Evolutionary conservation across 176 grass and related monocot species (phyloP), one percentile per base, ranked within the genome.

Genomic region (Miscanthus lutarioriparius): DNA sequence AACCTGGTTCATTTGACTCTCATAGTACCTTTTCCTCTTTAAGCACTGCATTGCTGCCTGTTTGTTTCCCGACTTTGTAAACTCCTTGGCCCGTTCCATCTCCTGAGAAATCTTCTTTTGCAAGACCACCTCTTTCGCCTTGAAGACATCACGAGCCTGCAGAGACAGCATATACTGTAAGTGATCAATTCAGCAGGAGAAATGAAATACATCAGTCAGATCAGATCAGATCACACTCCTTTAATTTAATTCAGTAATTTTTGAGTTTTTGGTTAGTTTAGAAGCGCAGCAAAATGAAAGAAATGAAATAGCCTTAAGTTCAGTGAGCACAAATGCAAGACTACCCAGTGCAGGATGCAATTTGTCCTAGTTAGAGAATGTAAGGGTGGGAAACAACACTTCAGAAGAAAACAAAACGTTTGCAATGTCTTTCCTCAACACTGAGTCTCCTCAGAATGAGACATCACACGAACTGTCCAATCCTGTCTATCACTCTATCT

Each of bases 1-100:
- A 84, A 91, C 84, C 81, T 93, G 81, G 62, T 88, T 92, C 92
- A 98, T 88, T 79, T 98, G 88, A 53, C 84, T 86, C 86, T 93
- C 92, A 40, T 95, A 98, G 82, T 93, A 98, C 37, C 54, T 98
- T 63, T 98, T 98, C 87, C 92, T 95, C 75, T 98, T 98, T 77
- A 98, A 75, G 75, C 95, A 98, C 58, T 95, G 86, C 66, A 91
- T 84, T 80, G 87, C 87, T n/a, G 92, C 92, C 87, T 91, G 88
- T 67, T 91, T 95, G 62, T 98, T 98, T 78, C 83, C 90, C 49
- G 87, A 77, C 89, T 87, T 93, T 20, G 82, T 85, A 22, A 95
- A 95, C 81, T 90, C 85, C 54, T 95, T 98, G 39, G 92, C 95
- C 49, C 95, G 70, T 67, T 95, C 91, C 65, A 91, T 76, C 76